Base-by-base conservation (phyloP, 805 yeast species). In the Kluyveromyces wickerhamii region DNA sequence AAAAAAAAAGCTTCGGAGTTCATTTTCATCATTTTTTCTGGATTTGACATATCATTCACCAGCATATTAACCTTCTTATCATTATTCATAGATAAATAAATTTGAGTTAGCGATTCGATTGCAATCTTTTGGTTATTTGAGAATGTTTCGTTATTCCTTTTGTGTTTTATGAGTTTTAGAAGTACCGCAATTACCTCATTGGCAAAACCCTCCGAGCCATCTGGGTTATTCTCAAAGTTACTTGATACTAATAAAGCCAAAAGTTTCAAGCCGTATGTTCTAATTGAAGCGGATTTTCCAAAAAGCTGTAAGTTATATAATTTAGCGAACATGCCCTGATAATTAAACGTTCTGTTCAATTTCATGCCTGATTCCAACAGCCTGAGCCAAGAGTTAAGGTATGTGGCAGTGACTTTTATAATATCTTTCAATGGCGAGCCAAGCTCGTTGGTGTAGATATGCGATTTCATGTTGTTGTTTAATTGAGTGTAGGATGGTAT, bases 331-430 rank as follows among this genome's bases (percentile, higher is more conserved):
- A 43, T 43, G 4, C 54, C 58, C 12, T 36, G 21, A 27, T 40
- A 45, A 30, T 48, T 51, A 26, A 51, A 51, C 2, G 17, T 25
- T 7, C 23, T 18, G 22, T 31, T 34, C 15, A 49, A 28, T 9
- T 30, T 13, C 5, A 50, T 33, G 3, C 45, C 47, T 1, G 54
- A 51, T 32, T 51, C 52, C 25, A 52, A 27, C 4, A 48, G 22
- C 25, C 58, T 41, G 17, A 30, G 38, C 56, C 56, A 51, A 30
- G 48, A 48, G 21, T 46, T 45, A 12, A 48, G 29, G 24, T 21
- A 43, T 4, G 43, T 39, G 4, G 43, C 23, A 3, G 54, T 33
- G 5, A 26, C 32, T 23, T 49, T 49, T 6, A 42, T 25, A 8
- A 40, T 15, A 28, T 50, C 54, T 15, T 28, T 40, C 12, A 22